Base-by-base conservation (phyloP, 352 stramenopile species). In the Globisporangium carolinianum region DNA sequence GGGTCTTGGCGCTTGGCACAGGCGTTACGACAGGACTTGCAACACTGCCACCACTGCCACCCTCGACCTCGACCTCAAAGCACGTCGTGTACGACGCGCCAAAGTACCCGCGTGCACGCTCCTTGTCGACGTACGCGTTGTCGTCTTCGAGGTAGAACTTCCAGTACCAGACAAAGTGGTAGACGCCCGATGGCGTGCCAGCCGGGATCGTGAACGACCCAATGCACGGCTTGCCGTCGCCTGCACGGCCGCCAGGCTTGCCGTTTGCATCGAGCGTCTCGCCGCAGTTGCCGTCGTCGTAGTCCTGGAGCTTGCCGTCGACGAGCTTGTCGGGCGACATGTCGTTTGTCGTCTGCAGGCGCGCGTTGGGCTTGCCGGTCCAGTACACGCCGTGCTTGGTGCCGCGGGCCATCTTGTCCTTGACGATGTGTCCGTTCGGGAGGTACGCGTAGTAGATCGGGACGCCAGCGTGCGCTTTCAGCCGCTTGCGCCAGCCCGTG, bases 81-180 rank as follows among this genome's bases (percentile, higher is more conserved):
- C 79, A 87, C 32, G 79, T 83, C 47, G 73, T 80, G 56, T 86
- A 88, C 6, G 78, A 73, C 7, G 78, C 78, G 9, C 75, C 78
- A 72, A 83, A 86, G 65, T 87, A 87, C 5, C 77, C 75, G 36
- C 67, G 71, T 3, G 75, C 75, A 37, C 69, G 67, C 5, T 63
- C 55, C 51, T 81, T 70, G 51, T 87, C 77, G 5, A 81, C 66
- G 53, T 87, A 87, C 2, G 58, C 60, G 48, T 69, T 32, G 24
- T 32, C 65, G 49, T 85, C 58, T 38, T 83, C 71, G 5, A 83
- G 55, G 62, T 79, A 87, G 60, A 84, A 87, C 47, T 75, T 84
- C 78, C 78, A 88, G 59, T 80, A 86, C 78, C 78, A 88, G 8
- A 88, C 78, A 62, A 86, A 77, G 38, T 79, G 78, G 64, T 85